phyloP scores from a whole-genome alignment of 1,284 basidiomycete species.

The Ustanciosporium gigantosporum region DNA sequence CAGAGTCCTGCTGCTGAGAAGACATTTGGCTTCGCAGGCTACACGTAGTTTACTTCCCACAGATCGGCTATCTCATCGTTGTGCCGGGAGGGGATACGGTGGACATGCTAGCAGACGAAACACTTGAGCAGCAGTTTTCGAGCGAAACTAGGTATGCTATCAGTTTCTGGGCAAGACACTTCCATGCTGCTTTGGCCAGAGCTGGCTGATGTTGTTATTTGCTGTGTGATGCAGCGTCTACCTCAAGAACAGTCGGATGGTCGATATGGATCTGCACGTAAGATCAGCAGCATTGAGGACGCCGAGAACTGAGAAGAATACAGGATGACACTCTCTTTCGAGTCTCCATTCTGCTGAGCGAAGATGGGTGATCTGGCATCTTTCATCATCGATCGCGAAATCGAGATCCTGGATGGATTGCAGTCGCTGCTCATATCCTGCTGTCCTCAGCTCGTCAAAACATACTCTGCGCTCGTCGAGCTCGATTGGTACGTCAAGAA shows the following conservation, averaged over 20 bases:
- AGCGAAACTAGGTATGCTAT: slow-evolving; percentile 17
- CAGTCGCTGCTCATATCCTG: slow-evolving; percentile 7
- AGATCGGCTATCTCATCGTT: slow-evolving; percentile 39
- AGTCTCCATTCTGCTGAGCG: no score
- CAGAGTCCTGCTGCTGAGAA: neutral
- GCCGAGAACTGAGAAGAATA: no score
- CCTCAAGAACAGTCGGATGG: slow-evolving; percentile 31
- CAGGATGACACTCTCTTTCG: no score
- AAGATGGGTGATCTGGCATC: slow-evolving; percentile 37
- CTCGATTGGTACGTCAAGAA: slow-evolving; percentile 28
- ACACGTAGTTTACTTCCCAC: slow-evolving; percentile 34
- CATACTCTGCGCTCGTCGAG: slow-evolving; percentile 14
- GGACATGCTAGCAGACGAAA: slow-evolving; percentile 9
- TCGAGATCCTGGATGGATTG: slow-evolving; percentile 26
- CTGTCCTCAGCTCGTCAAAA: slow-evolving; percentile 6
- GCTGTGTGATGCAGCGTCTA: slow-evolving; percentile 17
- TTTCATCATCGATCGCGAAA: slow-evolving; percentile 34
- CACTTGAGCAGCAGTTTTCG: slow-evolving; percentile 19
- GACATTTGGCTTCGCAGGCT: no score
- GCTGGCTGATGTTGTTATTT: no score
- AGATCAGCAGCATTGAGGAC: neutral
- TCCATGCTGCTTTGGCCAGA: no score
- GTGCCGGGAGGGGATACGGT: slow-evolving; percentile 15
- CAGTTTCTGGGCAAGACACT: no score
- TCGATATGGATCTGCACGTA: slow-evolving; percentile 12